Conservation (phyloP, 352 stramenopile species). For the Phytophthora tubulina region DNA sequence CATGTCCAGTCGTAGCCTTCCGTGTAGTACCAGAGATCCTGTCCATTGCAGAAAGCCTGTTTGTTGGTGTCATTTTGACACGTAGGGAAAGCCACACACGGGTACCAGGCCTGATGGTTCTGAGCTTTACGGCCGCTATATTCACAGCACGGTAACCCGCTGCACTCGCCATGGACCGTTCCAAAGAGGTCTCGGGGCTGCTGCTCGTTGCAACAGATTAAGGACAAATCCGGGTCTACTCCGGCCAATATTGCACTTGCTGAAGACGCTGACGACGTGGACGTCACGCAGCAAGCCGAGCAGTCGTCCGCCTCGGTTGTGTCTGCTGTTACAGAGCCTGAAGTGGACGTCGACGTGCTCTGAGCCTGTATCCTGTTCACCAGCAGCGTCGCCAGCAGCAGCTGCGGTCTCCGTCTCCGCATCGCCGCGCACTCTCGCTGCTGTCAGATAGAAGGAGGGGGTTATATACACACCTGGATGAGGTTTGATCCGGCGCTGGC, state of each 20-base stretch:
- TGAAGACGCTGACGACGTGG: conserved; percentile 31
- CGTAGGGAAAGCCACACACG: conserved; percentile 81
- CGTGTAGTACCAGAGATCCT: conserved; percentile 66
- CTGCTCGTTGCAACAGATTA: conserved; percentile 65
- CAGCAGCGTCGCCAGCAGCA: conserved; percentile 28
- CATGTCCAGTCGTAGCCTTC: conserved; percentile 68
- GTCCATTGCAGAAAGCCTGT: conserved; percentile 64
- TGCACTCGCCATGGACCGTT: conserved; percentile 75
- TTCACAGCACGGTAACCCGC: conserved; percentile 78
- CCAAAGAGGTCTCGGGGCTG: conserved; percentile 62
- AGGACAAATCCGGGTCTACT: conserved; percentile 40
- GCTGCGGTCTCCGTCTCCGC: conserved; percentile 46
- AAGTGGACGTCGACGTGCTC: conserved; percentile 19
- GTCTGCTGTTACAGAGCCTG: conserved; percentile 7
- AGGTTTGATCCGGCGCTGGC: conserved; percentile 27
- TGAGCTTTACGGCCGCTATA: conserved; percentile 75
- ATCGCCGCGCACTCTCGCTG: conserved; percentile 24
- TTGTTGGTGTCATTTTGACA: conserved; percentile 78
- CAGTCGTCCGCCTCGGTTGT: conserved; percentile 65
- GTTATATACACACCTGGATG: conserved; percentile 30
- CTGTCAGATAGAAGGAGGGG: background rate
- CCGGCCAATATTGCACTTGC: conserved; percentile 17
- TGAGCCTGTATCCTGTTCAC: conserved; percentile 32
- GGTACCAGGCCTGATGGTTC: conserved; percentile 82
- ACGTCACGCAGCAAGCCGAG: conserved; percentile 57